phyloP scores from a whole-genome alignment of 768 basidiomycete species.

The Leccinellum luteum region DNA sequence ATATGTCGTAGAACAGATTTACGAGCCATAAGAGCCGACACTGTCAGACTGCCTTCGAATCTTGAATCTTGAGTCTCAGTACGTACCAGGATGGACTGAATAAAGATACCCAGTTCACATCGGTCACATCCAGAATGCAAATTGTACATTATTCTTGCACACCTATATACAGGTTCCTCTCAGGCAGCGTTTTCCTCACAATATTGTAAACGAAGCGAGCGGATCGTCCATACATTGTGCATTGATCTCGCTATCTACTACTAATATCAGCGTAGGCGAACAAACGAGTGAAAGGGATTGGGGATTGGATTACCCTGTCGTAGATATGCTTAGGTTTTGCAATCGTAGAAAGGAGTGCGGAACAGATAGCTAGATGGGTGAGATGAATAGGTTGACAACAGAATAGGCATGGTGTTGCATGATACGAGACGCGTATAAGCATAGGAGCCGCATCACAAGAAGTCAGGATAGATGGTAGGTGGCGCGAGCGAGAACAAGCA shows the following conservation, averaged over 20 bases:
- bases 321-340: conserved; percentile 1
- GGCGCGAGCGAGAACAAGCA: conserved; percentile 1
- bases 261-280: not conserved
- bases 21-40: not conserved
- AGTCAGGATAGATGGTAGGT: not conserved
- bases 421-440: not conserved
- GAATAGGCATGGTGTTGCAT: conserved; percentile 11
- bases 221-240: not conserved
- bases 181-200: not conserved
- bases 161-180: not conserved
- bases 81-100: no score
- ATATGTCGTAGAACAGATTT: not conserved
- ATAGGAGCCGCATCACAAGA: conserved; percentile 7
- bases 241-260: not conserved
- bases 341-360: not conserved
- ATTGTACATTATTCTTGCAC: not conserved
- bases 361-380: conserved; percentile 8
- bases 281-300: conserved; percentile 9
- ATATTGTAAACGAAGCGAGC: no score
- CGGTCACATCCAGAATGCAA: not conserved
- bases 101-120: not conserved
- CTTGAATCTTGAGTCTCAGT: no score
- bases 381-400: not conserved
- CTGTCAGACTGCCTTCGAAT: not conserved
- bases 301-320: conserved; percentile 9